Base-by-base conservation (phyloP, 225 moss, liverwort and hornwort genomes). In the Sphagnum contortum region DNA sequence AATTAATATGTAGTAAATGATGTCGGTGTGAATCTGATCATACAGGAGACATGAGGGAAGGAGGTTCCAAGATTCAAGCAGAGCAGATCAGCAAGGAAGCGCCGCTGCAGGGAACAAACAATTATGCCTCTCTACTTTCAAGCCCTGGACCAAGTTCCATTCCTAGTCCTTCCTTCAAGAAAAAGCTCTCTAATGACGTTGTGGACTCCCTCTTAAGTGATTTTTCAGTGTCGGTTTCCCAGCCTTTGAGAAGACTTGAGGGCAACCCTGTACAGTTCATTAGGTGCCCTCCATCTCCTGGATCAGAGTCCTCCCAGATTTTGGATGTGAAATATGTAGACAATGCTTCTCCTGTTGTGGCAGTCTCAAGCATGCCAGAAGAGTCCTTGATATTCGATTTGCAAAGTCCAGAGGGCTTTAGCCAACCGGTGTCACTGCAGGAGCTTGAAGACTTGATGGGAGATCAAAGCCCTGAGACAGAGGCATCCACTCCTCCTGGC, bases 81-180 rank as follows among this genome's bases (percentile, higher is more conserved):
- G 77, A 80, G 73, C 84, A 80, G 71, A 80, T 84, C 59, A 63
- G 74, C 61, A 80, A 73, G 67, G 80, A 84, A 68, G 80, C 84
- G 50, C 80, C 84, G 47, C 55, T 84, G 66, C 77, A 80, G 55
- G 84, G 84, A 59, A 84, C 84, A 5, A 84, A 84, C 68, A 84
- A 84, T 73, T 84, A 84, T 68, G 84, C 84, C 51, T 84, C 84
- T 46, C 50, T 84, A 72, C 69, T 84, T 64, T 84, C 80, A 56
- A 84, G 84, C 45, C 84, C 84, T 48, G 77, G 84, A 75, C 84
- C 84, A 50, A 84, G 84, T 69, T 80, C 84, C 68, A 84, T 84
- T 48, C 84, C 84, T 54, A 84, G 80, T 58, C 84, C 84, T 75
- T 77, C 84, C 48, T 84, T 84, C 53, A 84, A 75, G 65, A 77